Conservation (phyloP, 176 grass and related monocot species). For the Alopecurus myosuroides region DNA sequence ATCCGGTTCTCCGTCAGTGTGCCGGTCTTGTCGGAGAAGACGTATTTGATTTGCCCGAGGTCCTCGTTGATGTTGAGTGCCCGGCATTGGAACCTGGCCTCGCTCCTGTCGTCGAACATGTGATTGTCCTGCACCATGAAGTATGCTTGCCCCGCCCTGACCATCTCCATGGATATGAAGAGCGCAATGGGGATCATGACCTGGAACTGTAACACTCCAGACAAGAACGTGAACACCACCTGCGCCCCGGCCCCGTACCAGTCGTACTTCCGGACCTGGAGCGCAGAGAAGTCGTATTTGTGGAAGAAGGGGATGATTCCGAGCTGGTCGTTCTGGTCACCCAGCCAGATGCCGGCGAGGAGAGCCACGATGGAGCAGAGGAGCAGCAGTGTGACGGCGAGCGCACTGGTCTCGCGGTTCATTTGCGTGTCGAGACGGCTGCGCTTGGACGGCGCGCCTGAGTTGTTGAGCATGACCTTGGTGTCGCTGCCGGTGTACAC, state of each 20-base stretch:
- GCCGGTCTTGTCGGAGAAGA: conserved; percentile 98
- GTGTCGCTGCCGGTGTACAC: conserved; percentile 91
- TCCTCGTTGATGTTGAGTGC: conserved; percentile 99
- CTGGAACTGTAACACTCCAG: conserved; percentile 75
- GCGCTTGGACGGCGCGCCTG: conserved; percentile 83
- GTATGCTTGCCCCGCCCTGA: conserved; percentile 76
- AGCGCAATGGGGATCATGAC: conserved; percentile 83
- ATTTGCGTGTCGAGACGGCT: conserved; percentile 79
- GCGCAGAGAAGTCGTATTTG: conserved; percentile 36
- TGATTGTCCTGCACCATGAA: conserved; percentile 77
- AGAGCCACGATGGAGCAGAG: conserved; percentile 57
- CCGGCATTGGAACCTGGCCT: conserved; percentile 81
- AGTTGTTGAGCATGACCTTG: conserved; percentile 96
- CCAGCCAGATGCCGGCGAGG: conserved; percentile 69
- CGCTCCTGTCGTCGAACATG: conserved; percentile 54
- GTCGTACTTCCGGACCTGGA: conserved; percentile 29
- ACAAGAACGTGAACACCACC: conserved; percentile 82
- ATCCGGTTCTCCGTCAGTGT: conserved; percentile 88
- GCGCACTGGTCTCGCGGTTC: conserved; percentile 68
- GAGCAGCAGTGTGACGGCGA: conserved; percentile 34
- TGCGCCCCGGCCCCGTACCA: conserved; percentile 65
- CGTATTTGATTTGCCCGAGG: conserved; percentile 89
- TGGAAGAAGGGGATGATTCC: conserved; percentile 53
- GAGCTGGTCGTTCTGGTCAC: conserved; percentile 39
- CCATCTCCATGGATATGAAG: conserved; percentile 95